Base-by-base conservation (phyloP, 176 grass and related monocot species). In the Aechmea fasciata region DNA sequence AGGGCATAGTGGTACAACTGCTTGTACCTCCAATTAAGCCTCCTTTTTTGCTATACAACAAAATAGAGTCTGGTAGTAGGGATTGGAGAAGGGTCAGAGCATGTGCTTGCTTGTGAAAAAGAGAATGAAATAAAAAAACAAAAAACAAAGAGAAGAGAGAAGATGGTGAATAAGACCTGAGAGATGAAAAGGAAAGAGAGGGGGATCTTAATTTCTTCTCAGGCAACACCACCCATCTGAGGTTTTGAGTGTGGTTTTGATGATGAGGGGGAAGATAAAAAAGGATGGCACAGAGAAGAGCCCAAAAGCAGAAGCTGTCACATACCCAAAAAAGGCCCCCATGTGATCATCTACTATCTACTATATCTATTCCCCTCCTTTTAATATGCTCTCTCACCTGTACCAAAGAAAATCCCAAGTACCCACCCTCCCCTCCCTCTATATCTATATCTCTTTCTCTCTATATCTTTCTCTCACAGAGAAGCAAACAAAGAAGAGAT, bases 161-260 rank as follows among this genome's bases (percentile, higher is more conserved):
- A 50, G 57, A 55, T 69, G 22, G 1, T 23, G 20, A 64, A 26
- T 49, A 52, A 48, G 14, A 19, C 64, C 59, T 73, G 67, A 22
- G 24, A 77, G 50, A 59, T 28, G 66, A 68, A 68, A 57, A 85
- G 73, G 68, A 23, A 49, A 51, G 47, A 50, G 51, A 74, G 63
- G 66, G 73, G 78, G 70, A 50, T 65, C 69, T 13, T 64, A 26
- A 26, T 77, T 64, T 70, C 13, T 62, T 48, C 67, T 77, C 83
- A 76, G 73, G 61, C 55, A 22, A 3, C 20, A 11, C 11, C 20
- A 11, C 19, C 69, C 70, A 66, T 65, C 50, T 75, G 72, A 80
- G 81, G 73, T 88, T 84, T 84, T 73, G 64, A 80, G 71, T 66
- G 84, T 66, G 84, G 80, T 80, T 87, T n/a, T n/a, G n/a, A n/a